Base-by-base conservation (phyloP, 768 basidiomycete genomes). In the Mrakia blollopis region DNA sequence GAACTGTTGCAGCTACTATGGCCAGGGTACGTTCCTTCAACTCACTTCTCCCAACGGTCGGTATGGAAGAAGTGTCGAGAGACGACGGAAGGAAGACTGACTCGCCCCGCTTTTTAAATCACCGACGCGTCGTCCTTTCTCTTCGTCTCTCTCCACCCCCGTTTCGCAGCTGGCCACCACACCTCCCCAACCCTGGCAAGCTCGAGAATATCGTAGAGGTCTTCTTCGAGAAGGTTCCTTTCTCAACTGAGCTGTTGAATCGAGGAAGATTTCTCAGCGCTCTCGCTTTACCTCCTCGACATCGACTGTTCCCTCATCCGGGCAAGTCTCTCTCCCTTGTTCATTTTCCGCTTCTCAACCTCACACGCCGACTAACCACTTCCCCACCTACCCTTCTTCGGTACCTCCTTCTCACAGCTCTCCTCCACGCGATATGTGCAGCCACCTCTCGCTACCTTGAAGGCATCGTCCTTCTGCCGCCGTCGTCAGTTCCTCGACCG, bases 381-480 rank as follows among this genome's bases (percentile, higher is more conserved):
- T 25, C 37, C 23, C 37, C 10, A 32, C 10, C 23, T 23, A 9
- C 65, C 54, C n/a, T 5, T 25, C n/a, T 41, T 41, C 39, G 39
- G 11, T 54, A 25, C 23, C n/a, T n/a, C 10, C 57, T 44, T 18
- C 18, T 25, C 39, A 7, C 35, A 39, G 65, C 37, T 41, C 35
- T 68, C 21, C 65, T 68, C 25, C 65, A 68, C 65, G 65, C 65
- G 3, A 68, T 68, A 39, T 68, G 65, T 23, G 35, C 35, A 14
- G 16, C 25, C 3, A 44, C 65, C 0, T 32, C 65, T n/a, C 32
- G 65, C 0, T 68, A 37, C 39, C 35, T 68, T 25, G 65, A n/a
- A 6, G 65, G 32, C 23, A 25, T 68, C 37, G 21, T 23, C 25
- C 65, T 39, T 25, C 21, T 68, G 7, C 35, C 65, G 32, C 65